Conservation (phyloP, 345 rosid species). For the Eucalyptus pauciflora region DNA sequence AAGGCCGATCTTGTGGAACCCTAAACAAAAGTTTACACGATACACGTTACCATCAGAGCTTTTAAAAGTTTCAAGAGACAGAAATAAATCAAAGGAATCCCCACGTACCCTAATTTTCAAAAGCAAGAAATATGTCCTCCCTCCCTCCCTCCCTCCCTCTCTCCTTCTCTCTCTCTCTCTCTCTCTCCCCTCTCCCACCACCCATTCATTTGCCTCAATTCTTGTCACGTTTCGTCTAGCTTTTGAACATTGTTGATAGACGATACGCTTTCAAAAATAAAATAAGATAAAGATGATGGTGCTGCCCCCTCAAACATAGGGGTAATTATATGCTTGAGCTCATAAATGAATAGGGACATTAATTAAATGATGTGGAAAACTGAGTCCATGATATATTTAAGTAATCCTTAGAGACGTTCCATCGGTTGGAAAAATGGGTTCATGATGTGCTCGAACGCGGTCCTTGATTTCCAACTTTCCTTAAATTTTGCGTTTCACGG, state of each 20-base stretch:
- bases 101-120: not conserved
- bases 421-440: not conserved
- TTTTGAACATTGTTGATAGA: not conserved
- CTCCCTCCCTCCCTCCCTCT: not conserved
- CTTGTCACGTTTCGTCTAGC: not conserved
- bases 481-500: not conserved
- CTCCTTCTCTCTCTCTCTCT: not conserved
- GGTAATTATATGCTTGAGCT: not conserved
- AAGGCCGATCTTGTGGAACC: not conserved
- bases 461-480: not conserved
- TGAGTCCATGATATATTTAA: not conserved
- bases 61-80: not conserved
- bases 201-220: conserved; percentile 15
- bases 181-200: not conserved
- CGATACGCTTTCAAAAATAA: not conserved
- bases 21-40: not conserved
- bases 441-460: not conserved
- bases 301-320: not conserved
- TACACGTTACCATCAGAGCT: not conserved
- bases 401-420: not conserved
- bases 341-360: not conserved
- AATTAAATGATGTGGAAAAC: not conserved
- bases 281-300: not conserved
- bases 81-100: not conserved
- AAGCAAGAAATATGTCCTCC: not conserved